A percentile compares a stretch with the other conserved stretches of the same genome.
Evolutionary conservation across 2,329 filamentous ascomycete genomes (phyloP).

Genomic region (Pseudocercospora musae): DNA sequence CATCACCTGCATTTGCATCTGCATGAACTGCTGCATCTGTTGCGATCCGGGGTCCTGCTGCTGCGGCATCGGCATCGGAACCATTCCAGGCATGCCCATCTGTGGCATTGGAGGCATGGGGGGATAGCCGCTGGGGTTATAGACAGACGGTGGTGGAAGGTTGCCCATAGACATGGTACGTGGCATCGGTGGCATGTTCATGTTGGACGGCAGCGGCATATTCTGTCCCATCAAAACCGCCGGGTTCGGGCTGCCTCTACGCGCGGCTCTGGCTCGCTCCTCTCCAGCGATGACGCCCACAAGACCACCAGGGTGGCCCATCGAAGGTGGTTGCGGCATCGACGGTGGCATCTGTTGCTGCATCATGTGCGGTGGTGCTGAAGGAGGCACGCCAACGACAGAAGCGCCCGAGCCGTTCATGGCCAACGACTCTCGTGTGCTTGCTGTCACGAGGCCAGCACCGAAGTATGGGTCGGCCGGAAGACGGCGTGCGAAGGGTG

Average conservation of each 20-base stretch:
- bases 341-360: constrained; percentile 21
- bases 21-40: constrained; percentile 40
- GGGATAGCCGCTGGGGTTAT: constrained; percentile 24
- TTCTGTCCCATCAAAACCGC: constrained; percentile 22
- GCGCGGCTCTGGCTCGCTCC: constrained; percentile 72
- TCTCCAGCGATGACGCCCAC: constrained; percentile 86
- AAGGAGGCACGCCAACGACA: constrained; percentile 35
- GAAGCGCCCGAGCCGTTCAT: constrained; percentile 48
- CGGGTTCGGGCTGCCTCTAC: constrained; percentile 72
- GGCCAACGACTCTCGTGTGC: constrained; percentile 70
- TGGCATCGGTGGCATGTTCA: constrained; percentile 31
- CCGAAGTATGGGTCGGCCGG: constrained; percentile 84
- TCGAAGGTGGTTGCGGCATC: constrained; percentile 15
- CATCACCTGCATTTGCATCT: constrained; percentile 41
- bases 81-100: constrained; percentile 25
- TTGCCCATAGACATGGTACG: constrained; percentile 37
- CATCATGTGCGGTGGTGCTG: constrained; percentile 20
- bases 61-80: constrained; percentile 22
- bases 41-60: constrained; percentile 25
- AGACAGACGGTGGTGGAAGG: constrained; percentile 26
- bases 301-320: constrained; percentile 67
- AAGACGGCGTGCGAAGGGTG: constrained; percentile 77
- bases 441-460: constrained; percentile 68
- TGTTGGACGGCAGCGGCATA: constrained; percentile 33
- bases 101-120: constrained; percentile 28